phyloP scores from a whole-genome alignment of 192 early-diverging fungal species.

The Diversispora eburnea region DNA sequence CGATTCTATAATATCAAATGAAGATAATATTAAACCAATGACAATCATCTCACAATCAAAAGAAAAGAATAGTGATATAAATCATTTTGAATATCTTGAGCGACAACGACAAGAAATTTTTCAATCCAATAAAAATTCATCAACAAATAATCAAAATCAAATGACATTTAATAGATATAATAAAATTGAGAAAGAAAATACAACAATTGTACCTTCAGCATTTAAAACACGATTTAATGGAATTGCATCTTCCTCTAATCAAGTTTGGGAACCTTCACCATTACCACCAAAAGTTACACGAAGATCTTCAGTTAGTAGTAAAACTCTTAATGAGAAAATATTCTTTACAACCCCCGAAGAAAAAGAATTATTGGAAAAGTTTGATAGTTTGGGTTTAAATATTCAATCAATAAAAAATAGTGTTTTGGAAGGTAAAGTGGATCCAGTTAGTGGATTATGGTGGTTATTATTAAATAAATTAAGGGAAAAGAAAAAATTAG shows the following conservation, averaged over 20 bases:
- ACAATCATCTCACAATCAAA: background rate
- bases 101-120: slow-evolving; percentile 29
- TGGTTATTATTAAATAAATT: slow-evolving; percentile 26
- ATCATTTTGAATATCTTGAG: slow-evolving; percentile 22
- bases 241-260: background rate
- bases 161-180: slow-evolving; percentile 4
- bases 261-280: slow-evolving; percentile 13
- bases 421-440: slow-evolving; percentile 28
- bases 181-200: background rate
- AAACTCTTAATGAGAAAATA: slow-evolving; percentile 28
- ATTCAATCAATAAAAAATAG: slow-evolving; percentile 21
- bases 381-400: slow-evolving; percentile 24
- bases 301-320: slow-evolving; percentile 30
- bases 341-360: slow-evolving; percentile 24
- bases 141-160: slow-evolving; percentile 5
- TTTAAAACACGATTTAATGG: slow-evolving; percentile 1
- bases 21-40: slow-evolving; percentile 16
- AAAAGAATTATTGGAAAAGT: slow-evolving; percentile 30
- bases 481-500: slow-evolving; percentile 22
- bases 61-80: background rate
- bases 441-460: slow-evolving; percentile 27
- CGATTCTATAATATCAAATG: slow-evolving; percentile 26
- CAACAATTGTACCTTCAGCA: slow-evolving; percentile 20
- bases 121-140: background rate
- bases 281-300: slow-evolving; percentile 16